A percentile compares a stretch with the other conserved stretches of the same genome.
These are phyloP conservation scores for Globisporangium middletonii DNA, from an alignment of 352 stramenopile species.

Conservation along the genomic window DNA sequence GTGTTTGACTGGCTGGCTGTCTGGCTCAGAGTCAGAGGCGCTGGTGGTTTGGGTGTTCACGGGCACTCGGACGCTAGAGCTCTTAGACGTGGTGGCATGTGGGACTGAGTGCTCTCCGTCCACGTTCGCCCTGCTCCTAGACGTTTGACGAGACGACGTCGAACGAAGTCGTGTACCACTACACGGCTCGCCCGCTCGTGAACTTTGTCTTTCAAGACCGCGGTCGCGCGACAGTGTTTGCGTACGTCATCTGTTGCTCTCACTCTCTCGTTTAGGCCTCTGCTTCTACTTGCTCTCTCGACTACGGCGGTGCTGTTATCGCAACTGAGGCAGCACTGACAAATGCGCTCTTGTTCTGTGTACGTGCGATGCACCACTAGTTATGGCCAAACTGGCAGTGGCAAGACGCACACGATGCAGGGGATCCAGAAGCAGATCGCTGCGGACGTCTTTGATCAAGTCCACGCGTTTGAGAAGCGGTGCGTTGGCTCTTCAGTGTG, in stretches of 20 bases:
- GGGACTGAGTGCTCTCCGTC: neutral
- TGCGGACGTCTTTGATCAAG: constrained; percentile 65
- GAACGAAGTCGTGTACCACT: constrained; percentile 93
- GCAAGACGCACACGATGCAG: constrained; percentile 94
- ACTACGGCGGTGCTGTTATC: neutral
- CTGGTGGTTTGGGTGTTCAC: neutral
- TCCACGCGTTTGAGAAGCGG: constrained; percentile 46
- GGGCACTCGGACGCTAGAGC: neutral
- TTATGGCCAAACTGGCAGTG: constrained; percentile 91
- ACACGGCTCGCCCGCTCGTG: constrained; percentile 90
- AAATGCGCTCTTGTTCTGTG: neutral
- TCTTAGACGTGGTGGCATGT: neutral
- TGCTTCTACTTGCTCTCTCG: too few relatives aligned
- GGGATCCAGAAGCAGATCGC: constrained; percentile 78
- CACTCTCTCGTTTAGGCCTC: too few relatives aligned
- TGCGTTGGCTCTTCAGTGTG: neutral
- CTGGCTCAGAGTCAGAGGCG: neutral
- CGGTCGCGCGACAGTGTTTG: constrained; percentile 94
- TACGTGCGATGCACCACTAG: constrained; percentile 6
- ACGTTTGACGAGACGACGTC: constrained; percentile 91
- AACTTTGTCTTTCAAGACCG: constrained; percentile 92
- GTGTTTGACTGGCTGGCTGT: neutral
- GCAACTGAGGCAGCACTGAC: neutral
- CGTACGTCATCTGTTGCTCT: constrained; percentile 50
- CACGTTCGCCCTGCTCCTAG: constrained; percentile 21